A percentile compares a stretch with the other conserved stretches of the same genome.
Evolutionary conservation across 2,329 filamentous ascomycete genomes (phyloP).

Genomic region (Fusarium scirpi): DNA sequence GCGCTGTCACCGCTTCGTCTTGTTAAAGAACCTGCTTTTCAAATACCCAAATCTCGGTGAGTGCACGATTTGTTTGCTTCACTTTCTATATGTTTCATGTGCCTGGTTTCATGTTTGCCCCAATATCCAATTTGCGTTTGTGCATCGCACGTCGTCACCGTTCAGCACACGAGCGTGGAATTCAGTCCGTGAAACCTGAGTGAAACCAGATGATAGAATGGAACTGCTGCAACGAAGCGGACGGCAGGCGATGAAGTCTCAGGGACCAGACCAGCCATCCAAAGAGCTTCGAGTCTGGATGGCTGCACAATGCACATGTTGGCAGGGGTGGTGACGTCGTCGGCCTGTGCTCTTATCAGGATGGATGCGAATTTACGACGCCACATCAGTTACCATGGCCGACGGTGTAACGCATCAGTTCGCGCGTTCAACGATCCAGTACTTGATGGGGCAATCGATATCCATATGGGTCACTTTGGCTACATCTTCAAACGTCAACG

Average conservation of each 20-base stretch:
- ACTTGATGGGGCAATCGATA: constrained; percentile 6
- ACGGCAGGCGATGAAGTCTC: constrained; percentile 20
- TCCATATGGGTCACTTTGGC: neutral
- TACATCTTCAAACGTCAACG: constrained; percentile 1
- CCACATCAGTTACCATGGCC: constrained; percentile 28
- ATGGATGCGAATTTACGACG: constrained; percentile 33
- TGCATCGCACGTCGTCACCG: constrained; percentile 1
- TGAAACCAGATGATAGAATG: constrained; percentile 16
- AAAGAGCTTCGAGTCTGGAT: constrained; percentile 23
- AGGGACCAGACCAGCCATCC: constrained; percentile 29
- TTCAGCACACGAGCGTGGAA: constrained; percentile 2
- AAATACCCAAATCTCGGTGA: constrained; percentile 22
- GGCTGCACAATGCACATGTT: constrained; percentile 11
- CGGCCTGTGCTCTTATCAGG: constrained; percentile 25
- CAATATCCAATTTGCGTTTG: neutral
- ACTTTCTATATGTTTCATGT: constrained; percentile 19
- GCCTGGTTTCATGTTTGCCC: constrained; percentile 11
- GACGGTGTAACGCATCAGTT: constrained; percentile 17
- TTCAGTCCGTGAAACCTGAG: constrained; percentile 10
- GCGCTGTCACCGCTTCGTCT: neutral
- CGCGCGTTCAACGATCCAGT: constrained; percentile 7
- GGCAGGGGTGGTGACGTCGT: constrained; percentile 38
- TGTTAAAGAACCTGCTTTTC: neutral
- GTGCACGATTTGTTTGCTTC: constrained; percentile 33
- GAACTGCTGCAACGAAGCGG: constrained; percentile 25